Conservation (phyloP, 371 early-diverging fungal genomes). For the Mucor lusitanicus region DNA sequence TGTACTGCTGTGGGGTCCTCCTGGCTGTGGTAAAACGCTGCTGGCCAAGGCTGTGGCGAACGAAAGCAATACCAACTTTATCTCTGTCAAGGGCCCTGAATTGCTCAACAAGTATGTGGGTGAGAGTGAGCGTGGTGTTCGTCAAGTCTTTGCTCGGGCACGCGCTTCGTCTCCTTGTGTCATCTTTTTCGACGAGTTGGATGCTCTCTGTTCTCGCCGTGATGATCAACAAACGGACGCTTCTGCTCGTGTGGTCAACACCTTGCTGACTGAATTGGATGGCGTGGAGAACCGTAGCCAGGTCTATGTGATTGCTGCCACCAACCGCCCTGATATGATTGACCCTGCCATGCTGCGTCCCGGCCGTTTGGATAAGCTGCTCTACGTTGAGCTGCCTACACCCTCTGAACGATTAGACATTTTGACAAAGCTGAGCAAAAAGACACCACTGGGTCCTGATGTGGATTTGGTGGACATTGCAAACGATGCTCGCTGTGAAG, state of each 20-base stretch:
- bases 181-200: conserved; percentile 99
- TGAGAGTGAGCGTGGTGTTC: conserved; percentile 97
- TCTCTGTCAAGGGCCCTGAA: conserved; percentile 99
- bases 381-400: conserved; percentile 95
- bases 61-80: conserved; percentile 97
- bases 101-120: conserved; percentile 99
- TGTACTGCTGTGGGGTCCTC: conserved; percentile 98
- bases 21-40: conserved; percentile 99
- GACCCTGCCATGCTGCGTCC: conserved; percentile 99
- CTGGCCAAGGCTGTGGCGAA: conserved; percentile 99
- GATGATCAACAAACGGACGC: conserved; percentile 88
- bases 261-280: conserved; percentile 97
- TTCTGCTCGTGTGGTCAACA: conserved; percentile 97
- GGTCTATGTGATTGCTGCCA: conserved; percentile 98
- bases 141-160: conserved; percentile 98
- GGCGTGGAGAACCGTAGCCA: conserved; percentile 92
- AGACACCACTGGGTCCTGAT: conserved; percentile 76
- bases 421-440: conserved; percentile 76
- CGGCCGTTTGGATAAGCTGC: conserved; percentile 97
- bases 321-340: conserved; percentile 99
- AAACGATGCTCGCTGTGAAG: conserved; percentile 70
- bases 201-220: conserved; percentile 87
- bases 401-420: conserved; percentile 88
- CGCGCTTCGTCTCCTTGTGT: conserved; percentile 95
- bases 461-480: conserved; percentile 82